Percentiles rank a stretch among this genome's conserved stretches.
These are phyloP conservation scores for Exophiala mesophila DNA, from an alignment of 2,329 filamentous ascomycete genomes.

Conservation along the genomic window DNA sequence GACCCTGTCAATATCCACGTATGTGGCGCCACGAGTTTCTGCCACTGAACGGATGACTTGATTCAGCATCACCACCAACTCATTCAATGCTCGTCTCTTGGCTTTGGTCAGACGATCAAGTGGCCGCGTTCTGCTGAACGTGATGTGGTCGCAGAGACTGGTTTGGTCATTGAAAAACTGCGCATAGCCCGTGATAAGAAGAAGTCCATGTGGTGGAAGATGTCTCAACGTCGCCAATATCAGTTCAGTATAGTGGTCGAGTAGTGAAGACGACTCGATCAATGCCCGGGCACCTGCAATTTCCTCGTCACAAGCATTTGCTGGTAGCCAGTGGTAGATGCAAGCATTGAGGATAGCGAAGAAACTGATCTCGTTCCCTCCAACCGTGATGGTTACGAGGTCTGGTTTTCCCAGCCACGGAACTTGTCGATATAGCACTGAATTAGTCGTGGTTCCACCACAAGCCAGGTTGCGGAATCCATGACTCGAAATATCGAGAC, in stretches of 20 bases:
- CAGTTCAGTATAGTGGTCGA: constrained; percentile 22
- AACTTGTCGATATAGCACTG: constrained; percentile 23
- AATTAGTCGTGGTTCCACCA: constrained; percentile 21
- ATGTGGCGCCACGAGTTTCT: constrained; percentile 23
- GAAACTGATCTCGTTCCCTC: constrained; percentile 30
- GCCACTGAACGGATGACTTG: constrained; percentile 26
- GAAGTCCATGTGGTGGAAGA: constrained; percentile 8
- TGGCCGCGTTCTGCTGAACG: constrained; percentile 26
- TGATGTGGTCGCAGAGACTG: constrained; percentile 22
- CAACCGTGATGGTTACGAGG: constrained; percentile 27
- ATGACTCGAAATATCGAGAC: constrained; percentile 10
- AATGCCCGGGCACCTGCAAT: constrained; percentile 17
- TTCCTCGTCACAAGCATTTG: constrained; percentile 19
- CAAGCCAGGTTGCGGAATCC: constrained; percentile 28
- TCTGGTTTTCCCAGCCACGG: constrained; percentile 19
- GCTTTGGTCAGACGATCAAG: constrained; percentile 23
- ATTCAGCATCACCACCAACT: constrained; percentile 26
- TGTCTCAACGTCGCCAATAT: constrained; percentile 11
- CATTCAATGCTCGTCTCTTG: constrained; percentile 26
- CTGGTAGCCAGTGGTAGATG: constrained; percentile 26
- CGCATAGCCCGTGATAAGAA: constrained; percentile 27
- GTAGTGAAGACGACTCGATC: constrained; percentile 21
- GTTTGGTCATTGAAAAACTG: constrained; percentile 27
- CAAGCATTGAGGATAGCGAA: constrained; percentile 29
- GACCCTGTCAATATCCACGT: constrained; percentile 26